Base-by-base conservation (phyloP, 768 basidiomycete genomes). In the Royoungia palumana region DNA sequence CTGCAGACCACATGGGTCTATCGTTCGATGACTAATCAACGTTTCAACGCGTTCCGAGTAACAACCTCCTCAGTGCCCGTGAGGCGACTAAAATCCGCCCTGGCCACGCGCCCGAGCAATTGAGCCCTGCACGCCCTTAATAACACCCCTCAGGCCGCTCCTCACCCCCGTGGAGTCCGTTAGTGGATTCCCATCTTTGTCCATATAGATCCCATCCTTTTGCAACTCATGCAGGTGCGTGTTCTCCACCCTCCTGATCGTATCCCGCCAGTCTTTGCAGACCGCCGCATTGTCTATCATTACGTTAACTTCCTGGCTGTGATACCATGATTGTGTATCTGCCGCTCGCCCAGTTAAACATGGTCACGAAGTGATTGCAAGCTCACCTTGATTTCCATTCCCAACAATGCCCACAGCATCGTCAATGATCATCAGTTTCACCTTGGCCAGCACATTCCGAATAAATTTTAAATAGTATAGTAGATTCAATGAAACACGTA, bases 271-370 rank as follows among this genome's bases (percentile, higher is more conserved):
- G 47, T 79, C 80, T 32, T 64, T 56, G 41, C 79, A 77, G 44
- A 83, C 68, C 34, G 70, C 65, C n/a, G 71, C 64, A 20, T 72
- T 76, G 61, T 84, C 82, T 38, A 83, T 69, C 72, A 85, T 76
- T 49, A 83, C 67, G 61, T 88, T 87, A 55, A 80, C 72, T 57
- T 88, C 86, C 51, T 83, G 80, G 36, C 79, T 81, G 63, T 88
- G 86, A 70, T 75, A 85, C 83, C 84, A 87, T 5, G 76, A 78
- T 57, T 87, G 85, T 7, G 80, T 77, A 50, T 83, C 82, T 75
- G 57, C 13, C 8, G 27, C 34, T 17, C 10, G 22, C 35, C 10
- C 44, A 38, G 39, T 19, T 20, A 19, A 19, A 35, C 13, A 42
- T n/a, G 30, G 43, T 16, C 22, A 7, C 16, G 19, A 35, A 10